These are phyloP conservation scores for Leccinum longicurvipes DNA, from an alignment of 768 basidiomycete genomes.

Conservation along the genomic window DNA sequence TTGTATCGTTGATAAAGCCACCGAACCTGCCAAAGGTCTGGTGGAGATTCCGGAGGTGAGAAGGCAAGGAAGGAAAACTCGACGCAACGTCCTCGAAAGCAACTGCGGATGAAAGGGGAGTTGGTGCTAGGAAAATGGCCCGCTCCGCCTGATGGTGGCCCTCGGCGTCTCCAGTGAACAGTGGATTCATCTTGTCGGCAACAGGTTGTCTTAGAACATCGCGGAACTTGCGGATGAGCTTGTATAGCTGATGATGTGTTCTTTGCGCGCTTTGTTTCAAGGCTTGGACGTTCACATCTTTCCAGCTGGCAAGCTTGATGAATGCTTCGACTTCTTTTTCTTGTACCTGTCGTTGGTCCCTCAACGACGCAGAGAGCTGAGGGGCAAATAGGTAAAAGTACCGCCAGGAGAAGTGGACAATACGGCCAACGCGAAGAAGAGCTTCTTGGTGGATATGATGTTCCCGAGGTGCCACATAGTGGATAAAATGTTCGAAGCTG, in stretches of 20 bases:
- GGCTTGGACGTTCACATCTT: slow-evolving; percentile 92
- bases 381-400: slow-evolving; percentile 64
- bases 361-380: slow-evolving; percentile 46
- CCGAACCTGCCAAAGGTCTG: slow-evolving; percentile 52
- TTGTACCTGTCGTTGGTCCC: slow-evolving; percentile 51
- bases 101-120: neutral
- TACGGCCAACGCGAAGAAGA: slow-evolving; percentile 48
- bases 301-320: slow-evolving; percentile 97
- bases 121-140: neutral
- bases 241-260: slow-evolving; percentile 90
- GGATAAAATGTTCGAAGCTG: slow-evolving; percentile 59
- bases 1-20: slow-evolving; percentile 38
- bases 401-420: slow-evolving; percentile 58
- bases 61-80: slow-evolving; percentile 11
- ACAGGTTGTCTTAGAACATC: slow-evolving; percentile 79
- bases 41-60: slow-evolving; percentile 47
- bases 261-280: slow-evolving; percentile 86
- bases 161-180: slow-evolving; percentile 38
- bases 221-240: slow-evolving; percentile 88
- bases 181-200: slow-evolving; percentile 36
- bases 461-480: slow-evolving; percentile 34
- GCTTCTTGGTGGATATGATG: slow-evolving; percentile 26
- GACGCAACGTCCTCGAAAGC: neutral
- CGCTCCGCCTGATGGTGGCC: slow-evolving; percentile 11
- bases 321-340: slow-evolving; percentile 82